A percentile compares a stretch with the other conserved stretches of the same genome.
These are phyloP conservation scores for Neonectria coccinea DNA, from an alignment of 2,329 filamentous ascomycete genomes.

Conservation along the genomic window DNA sequence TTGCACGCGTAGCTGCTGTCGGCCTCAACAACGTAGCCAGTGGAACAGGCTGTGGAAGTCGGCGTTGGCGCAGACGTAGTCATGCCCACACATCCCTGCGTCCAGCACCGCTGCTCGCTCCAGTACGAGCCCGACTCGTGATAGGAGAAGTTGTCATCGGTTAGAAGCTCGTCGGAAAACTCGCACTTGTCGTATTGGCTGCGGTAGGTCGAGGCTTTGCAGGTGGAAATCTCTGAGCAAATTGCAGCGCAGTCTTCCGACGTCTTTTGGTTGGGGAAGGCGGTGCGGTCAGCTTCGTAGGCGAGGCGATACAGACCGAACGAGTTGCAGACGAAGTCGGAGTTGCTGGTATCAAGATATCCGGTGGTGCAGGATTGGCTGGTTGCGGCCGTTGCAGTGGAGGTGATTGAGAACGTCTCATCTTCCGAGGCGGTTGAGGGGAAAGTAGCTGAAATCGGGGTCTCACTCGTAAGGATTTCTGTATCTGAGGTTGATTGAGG, in stretches of 20 bases:
- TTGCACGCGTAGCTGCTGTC: not conserved
- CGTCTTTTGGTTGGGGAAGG: constrained; percentile 2
- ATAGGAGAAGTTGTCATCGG: not conserved
- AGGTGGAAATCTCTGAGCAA: not conserved
- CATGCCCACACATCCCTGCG: not conserved
- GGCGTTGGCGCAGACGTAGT: not conserved
- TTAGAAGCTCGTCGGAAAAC: constrained; percentile 2
- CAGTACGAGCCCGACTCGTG: not conserved
- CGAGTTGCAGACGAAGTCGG: not conserved
- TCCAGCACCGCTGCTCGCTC: constrained; percentile 4
- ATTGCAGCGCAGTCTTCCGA: not conserved
- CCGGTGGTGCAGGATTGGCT: not conserved
- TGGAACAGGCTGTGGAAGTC: not conserved
- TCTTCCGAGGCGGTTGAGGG: too few species aligned
- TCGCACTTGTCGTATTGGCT: constrained; percentile 2
- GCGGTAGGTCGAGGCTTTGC: constrained; percentile 2
- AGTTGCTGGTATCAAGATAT: not conserved
- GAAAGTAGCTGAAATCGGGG: too few species aligned
- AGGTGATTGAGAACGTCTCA: not conserved
- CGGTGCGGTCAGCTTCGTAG: constrained; percentile 3
- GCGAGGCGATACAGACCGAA: constrained; percentile 2
- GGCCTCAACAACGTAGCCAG: not conserved
- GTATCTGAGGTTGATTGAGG: too few species aligned
- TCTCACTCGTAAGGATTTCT: too few species aligned
- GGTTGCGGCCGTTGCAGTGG: not conserved